These are phyloP conservation scores for Mycotypha africana DNA, from an alignment of 371 early-diverging fungal species.

Conservation along the genomic window DNA sequence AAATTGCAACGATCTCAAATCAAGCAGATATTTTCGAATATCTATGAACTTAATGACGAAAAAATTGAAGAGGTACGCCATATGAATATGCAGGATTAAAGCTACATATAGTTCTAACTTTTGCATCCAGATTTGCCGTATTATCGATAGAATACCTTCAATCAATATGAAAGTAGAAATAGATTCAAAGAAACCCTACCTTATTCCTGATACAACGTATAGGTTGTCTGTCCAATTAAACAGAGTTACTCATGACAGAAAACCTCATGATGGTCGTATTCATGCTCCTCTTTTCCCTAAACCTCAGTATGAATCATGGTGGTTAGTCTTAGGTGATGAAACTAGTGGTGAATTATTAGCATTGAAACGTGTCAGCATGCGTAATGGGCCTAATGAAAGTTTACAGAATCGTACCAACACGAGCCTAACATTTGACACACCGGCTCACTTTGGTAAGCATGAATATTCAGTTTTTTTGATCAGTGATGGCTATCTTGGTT, in stretches of 20 bases:
- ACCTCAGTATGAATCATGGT: conserved; percentile 89
- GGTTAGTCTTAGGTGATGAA: conserved; percentile 72
- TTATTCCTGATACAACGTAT: conserved; percentile 44
- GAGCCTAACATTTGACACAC: conserved; percentile 56
- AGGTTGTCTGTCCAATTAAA: conserved; percentile 42
- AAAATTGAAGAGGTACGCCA: conserved; percentile 38
- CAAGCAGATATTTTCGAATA: conserved; percentile 40
- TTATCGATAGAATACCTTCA: conserved; percentile 54
- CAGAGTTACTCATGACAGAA: conserved; percentile 20
- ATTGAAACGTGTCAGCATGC: conserved; percentile 71
- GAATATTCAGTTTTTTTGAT: conserved; percentile 56
- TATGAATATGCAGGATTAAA: no score
- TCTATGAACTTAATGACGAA: conserved; percentile 28
- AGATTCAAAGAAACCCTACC: conserved; percentile 35
- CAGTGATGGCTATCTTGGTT: conserved; percentile 80
- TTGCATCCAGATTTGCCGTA: conserved; percentile 43
- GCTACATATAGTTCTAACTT: neutral
- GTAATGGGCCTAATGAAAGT: conserved; percentile 48
- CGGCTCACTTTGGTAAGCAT: conserved; percentile 59
- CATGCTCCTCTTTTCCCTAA: conserved; percentile 83
- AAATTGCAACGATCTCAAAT: conserved; percentile 50
- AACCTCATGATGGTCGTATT: conserved; percentile 58
- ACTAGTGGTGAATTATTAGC: conserved; percentile 65
- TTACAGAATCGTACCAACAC: conserved; percentile 38
- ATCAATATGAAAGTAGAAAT: conserved; percentile 43